phyloP scores from a whole-genome alignment of 139 green algal species.

The Chlorella sorokiniana region DNA sequence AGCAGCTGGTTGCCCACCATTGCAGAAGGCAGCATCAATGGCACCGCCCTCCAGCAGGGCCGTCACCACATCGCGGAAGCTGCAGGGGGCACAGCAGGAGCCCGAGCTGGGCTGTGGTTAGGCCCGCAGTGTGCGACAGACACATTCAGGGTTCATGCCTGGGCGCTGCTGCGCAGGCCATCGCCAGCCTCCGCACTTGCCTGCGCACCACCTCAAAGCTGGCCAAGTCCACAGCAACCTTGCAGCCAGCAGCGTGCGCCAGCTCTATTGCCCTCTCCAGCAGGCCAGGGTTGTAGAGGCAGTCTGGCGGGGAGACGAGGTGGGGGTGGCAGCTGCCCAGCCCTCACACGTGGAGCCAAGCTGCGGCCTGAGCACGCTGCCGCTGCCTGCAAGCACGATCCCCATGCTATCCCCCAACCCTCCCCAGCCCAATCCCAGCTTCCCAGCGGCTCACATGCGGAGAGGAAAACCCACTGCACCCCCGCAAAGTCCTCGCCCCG shows the following conservation, averaged over 20 bases:
- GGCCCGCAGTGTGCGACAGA: no score
- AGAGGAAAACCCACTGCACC: conserved; percentile 47
- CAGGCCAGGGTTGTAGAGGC: conserved; percentile 53
- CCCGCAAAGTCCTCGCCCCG: conserved; percentile 40
- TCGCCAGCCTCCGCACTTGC: no score
- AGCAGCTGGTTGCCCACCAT: no score
- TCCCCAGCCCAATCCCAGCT: background rate
- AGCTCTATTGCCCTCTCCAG: conserved; percentile 50
- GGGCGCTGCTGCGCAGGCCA: no score
- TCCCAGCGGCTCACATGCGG: conserved; percentile 3
- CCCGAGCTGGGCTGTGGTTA: background rate
- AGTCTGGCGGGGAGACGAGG: conserved; percentile 43
- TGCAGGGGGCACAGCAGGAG: background rate
- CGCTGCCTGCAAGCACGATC: background rate
- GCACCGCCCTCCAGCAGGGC: conserved; percentile 42
- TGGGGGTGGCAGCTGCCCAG: background rate
- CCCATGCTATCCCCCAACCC: background rate
- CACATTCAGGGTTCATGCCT: no score
- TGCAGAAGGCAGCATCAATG: conserved; percentile 65
- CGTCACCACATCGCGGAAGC: conserved; percentile 32
- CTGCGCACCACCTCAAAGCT: conserved; percentile 73
- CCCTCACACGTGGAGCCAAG: background rate
- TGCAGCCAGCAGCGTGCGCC: conserved; percentile 33
- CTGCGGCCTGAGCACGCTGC: no score
- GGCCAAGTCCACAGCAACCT: conserved; percentile 67